These are phyloP conservation scores for Volvox reticuliferus DNA, from an alignment of 139 green algal species.

Conservation along the genomic window DNA sequence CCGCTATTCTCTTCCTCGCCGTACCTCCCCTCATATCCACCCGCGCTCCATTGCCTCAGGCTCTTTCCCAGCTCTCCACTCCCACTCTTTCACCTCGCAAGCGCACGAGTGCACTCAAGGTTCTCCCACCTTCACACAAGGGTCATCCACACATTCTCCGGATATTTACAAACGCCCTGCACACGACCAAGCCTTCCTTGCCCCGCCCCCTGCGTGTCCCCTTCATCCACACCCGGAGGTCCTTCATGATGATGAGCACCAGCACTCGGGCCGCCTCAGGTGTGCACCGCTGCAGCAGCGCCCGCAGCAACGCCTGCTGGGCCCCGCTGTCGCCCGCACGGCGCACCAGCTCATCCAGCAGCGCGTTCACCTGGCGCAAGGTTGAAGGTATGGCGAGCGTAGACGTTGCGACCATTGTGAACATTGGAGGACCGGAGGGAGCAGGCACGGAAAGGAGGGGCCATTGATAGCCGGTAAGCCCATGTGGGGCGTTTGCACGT, in stretches of 20 bases:
- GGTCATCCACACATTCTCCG: too few relatives aligned
- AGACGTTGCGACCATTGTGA: not conserved
- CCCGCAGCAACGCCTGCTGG: conserved; percentile 34
- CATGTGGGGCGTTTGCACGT: not conserved
- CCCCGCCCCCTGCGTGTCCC: too few relatives aligned
- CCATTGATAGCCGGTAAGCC: not conserved
- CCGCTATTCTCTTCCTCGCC: too few relatives aligned
- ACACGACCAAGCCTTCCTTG: too few relatives aligned
- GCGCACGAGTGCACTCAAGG: too few relatives aligned
- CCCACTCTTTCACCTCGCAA: too few relatives aligned
- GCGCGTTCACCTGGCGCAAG: conserved; percentile 63
- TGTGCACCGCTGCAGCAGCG: conserved; percentile 60
- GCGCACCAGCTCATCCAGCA: conserved; percentile 69
- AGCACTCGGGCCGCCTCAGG: conserved; percentile 80
- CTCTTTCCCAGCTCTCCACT: too few relatives aligned
- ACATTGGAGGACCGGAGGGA: not conserved
- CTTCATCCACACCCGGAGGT: conserved; percentile 41
- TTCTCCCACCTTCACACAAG: too few relatives aligned
- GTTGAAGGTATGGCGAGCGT: not conserved
- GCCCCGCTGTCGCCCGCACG: not conserved
- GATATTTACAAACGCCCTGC: too few relatives aligned
- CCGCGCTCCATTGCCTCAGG: too few relatives aligned
- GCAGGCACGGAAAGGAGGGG: too few relatives aligned
- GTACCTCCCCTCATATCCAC: too few relatives aligned
- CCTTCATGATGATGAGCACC: conserved; percentile 78